Evolutionary conservation across 257 asterid species (phyloP).

Genomic region (Leonotis leonurus): DNA sequence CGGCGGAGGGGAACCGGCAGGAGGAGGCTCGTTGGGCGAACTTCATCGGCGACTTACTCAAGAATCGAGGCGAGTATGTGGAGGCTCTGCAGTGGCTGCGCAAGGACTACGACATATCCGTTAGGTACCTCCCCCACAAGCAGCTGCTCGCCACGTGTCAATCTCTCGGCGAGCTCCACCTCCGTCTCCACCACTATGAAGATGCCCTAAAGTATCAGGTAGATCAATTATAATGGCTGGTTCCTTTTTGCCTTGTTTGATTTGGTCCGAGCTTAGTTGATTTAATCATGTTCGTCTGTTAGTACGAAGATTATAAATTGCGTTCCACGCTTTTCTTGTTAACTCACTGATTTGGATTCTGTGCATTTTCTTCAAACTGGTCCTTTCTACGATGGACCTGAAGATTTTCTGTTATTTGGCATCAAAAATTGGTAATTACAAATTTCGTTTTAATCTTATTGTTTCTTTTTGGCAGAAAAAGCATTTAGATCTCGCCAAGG

Average conservation of each 20-base stretch:
- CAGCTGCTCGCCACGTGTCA: constrained; percentile 89
- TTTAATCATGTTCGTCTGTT: background rate
- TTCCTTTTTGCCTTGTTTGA: background rate
- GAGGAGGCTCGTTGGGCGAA: constrained; percentile 99
- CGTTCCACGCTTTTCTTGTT: too few relatives aligned
- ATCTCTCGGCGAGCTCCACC: constrained; percentile 82
- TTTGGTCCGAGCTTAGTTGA: background rate
- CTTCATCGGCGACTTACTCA: constrained; percentile 61
- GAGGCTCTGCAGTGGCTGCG: constrained; percentile 87
- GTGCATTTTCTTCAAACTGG: background rate
- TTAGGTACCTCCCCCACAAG: constrained; percentile 43
- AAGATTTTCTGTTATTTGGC: background rate
- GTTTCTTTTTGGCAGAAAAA: constrained; percentile 59
- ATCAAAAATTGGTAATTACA: background rate
- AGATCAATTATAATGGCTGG: background rate
- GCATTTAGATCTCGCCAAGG: constrained; percentile 77
- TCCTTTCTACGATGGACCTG: background rate
- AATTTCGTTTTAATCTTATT: background rate
- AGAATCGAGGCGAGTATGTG: constrained; percentile 84
- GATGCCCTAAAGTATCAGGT: constrained; percentile 78
- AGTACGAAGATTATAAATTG: too few relatives aligned
- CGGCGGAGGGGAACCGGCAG: constrained; percentile 52
- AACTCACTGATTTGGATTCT: background rate
- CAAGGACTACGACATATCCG: constrained; percentile 67
- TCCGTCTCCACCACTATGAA: constrained; percentile 52